Conservation (phyloP, 2,329 filamentous ascomycete genomes). For the Macrophomina tecta region DNA sequence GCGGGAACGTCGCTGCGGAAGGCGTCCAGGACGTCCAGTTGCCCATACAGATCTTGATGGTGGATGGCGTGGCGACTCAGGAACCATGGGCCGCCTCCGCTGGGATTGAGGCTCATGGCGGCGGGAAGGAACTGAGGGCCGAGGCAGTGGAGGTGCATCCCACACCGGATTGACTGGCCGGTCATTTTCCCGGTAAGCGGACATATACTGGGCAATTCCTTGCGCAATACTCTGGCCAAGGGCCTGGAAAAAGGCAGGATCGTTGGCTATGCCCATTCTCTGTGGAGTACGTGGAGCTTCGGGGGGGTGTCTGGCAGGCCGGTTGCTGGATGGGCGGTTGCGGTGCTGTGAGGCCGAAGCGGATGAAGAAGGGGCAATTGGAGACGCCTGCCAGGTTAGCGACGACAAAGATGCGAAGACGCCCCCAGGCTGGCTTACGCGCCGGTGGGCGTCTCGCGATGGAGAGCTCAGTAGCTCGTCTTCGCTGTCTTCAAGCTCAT, state of each 20-base stretch:
- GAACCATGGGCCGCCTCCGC: neutral
- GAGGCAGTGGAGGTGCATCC: slow-evolving; percentile 19
- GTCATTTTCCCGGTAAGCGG: neutral
- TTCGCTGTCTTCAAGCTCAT: neutral
- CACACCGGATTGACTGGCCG: slow-evolving; percentile 11
- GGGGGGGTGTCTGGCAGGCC: neutral
- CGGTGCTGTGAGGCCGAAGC: neutral
- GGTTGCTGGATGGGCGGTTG: neutral
- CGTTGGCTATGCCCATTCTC: slow-evolving; percentile 5
- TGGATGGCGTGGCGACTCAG: slow-evolving; percentile 10
- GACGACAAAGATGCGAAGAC: neutral
- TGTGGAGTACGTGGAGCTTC: neutral
- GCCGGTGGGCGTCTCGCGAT: neutral
- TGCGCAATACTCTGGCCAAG: slow-evolving; percentile 43
- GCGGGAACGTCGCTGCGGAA: neutral
- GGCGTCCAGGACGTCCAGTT: neutral
- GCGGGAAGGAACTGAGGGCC: neutral
- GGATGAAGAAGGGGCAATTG: neutral
- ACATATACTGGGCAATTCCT: slow-evolving; percentile 41
- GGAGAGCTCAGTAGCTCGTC: slow-evolving; percentile 20
- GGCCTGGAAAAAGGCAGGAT: slow-evolving; percentile 35
- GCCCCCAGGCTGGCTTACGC: neutral
- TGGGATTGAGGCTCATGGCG: neutral
- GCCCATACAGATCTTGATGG: neutral
- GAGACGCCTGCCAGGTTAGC: slow-evolving; percentile 1